These are phyloP conservation scores for Trametes versicolor DNA, from an alignment of 1,284 basidiomycete species.

Conservation along the genomic window DNA sequence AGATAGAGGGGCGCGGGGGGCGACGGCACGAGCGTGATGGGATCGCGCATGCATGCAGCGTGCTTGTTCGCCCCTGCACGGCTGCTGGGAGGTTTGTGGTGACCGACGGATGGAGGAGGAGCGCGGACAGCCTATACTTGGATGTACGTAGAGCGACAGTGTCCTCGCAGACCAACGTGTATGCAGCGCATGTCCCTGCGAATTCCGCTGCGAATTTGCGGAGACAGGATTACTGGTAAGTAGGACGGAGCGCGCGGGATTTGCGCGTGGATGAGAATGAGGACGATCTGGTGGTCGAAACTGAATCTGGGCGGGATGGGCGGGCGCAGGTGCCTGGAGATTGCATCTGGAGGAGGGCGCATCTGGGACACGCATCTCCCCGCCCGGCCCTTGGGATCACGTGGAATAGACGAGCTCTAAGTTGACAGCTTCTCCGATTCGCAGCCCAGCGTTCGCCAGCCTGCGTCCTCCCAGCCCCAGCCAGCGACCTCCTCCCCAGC, in stretches of 20 bases:
- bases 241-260: background rate
- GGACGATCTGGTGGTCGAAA: conserved; percentile 14
- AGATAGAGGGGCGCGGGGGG: conserved; percentile 34
- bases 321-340: conserved; percentile 27
- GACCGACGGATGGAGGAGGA: background rate
- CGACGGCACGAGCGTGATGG: background rate
- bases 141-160: too few species aligned
- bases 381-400: conserved; percentile 24
- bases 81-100: background rate
- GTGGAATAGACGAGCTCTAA: conserved; percentile 28
- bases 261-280: too few species aligned
- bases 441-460: conserved; percentile 27
- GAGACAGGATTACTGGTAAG: too few species aligned
- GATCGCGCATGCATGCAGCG: background rate
- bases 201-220: too few species aligned
- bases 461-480: background rate
- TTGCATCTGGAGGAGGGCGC: conserved; percentile 22
- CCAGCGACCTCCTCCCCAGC: background rate
- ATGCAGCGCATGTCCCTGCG: background rate
- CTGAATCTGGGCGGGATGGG: conserved; percentile 14
- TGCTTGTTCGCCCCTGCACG: background rate
- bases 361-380: conserved; percentile 12
- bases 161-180: too few species aligned
- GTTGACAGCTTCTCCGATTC: conserved; percentile 38
- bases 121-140: background rate